These are phyloP conservation scores for Irpex lacteus DNA, from an alignment of 1,284 basidiomycete species.

Conservation along the genomic window DNA sequence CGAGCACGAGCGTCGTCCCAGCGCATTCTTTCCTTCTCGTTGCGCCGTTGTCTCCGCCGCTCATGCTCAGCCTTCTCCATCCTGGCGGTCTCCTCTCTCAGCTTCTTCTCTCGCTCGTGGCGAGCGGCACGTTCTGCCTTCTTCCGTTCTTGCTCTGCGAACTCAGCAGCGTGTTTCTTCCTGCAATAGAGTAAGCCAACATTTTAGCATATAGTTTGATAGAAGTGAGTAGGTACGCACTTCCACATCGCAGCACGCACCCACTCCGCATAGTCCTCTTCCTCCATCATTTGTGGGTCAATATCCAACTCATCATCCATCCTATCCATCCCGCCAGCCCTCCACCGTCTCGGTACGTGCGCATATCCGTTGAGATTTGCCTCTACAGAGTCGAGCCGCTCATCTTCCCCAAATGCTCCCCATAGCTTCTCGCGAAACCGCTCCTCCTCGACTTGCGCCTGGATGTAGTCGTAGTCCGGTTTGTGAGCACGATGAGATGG, in stretches of 20 bases:
- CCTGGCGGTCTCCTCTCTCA: constrained; percentile 48
- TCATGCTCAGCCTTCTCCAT: constrained; percentile 52
- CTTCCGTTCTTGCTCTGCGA: constrained; percentile 57
- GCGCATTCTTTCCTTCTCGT: constrained; percentile 41
- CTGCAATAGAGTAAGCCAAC: constrained; percentile 30
- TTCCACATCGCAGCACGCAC: constrained; percentile 77
- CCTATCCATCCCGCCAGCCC: constrained; percentile 31
- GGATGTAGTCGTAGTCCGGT: constrained; percentile 47
- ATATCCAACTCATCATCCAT: constrained; percentile 51
- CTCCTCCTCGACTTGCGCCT: constrained; percentile 56
- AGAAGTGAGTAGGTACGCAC: constrained; percentile 34
- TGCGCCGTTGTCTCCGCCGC: constrained; percentile 42
- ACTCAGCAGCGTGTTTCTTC: constrained; percentile 63
- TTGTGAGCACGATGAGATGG: constrained; percentile 26
- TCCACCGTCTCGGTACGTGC: constrained; percentile 62
- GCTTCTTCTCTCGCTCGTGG: constrained; percentile 51
- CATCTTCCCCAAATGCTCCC: constrained; percentile 66
- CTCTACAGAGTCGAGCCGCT: constrained; percentile 60
- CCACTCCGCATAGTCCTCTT: constrained; percentile 85
- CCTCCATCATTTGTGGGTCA: constrained; percentile 67
- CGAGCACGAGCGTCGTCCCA: constrained; percentile 43
- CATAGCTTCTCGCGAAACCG: constrained; percentile 70
- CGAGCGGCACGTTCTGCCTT: constrained; percentile 49
- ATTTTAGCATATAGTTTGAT: background rate
- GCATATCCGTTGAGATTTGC: constrained; percentile 62